Base-by-base conservation (phyloP, 306 rosid species). In the Cyclanthera cordifolia region DNA sequence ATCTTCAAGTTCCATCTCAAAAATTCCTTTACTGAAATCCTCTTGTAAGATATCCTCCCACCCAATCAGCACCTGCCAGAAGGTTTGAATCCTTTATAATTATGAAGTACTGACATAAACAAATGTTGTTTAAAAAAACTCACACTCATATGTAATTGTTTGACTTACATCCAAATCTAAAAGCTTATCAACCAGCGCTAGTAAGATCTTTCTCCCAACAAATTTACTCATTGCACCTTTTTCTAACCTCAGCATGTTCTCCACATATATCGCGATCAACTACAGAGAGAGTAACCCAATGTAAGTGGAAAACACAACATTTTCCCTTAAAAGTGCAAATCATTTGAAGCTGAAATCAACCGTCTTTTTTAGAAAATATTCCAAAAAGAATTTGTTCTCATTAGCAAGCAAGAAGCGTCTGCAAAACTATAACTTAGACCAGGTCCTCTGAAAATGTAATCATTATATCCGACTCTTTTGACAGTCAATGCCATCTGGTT, bases 201-300 rank as follows among this genome's bases (percentile, higher is more conserved):
- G 73, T 69, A 93, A 85, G 85, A 90, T 85, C 1, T 79, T 80
- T 61, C 80, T 73, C 52, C 96, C 79, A 57, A 90, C 86, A 68
- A 77, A 67, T 75, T 90, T 91, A 34, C 96, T 87, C 78, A 90
- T 67, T 57, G 75, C 68, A 41, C 96, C 87, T 72, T 90, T 75
- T 70, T 85, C 99, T 78, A 93, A 77, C 81, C 28, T 87, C 53
- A 93, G 72, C 99, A 90, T 93, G 85, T 93, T 90, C 83, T 93
- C 97, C 57, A 77, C 88, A 60, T 86, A 93, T 48, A 81, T 56
- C 39, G 82, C 82, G 70, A 83, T 75, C 78, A 73, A 79, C 97
- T 90, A 78, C 79, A 55, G 14, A 14, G 39, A 3, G 39, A 10
- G 45, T 45, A 45, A 15, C 45, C 23, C 23, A 39, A 45, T 63